Conservation (phyloP, 2,329 filamentous ascomycete species). For the Trichoderma oligosporum region DNA sequence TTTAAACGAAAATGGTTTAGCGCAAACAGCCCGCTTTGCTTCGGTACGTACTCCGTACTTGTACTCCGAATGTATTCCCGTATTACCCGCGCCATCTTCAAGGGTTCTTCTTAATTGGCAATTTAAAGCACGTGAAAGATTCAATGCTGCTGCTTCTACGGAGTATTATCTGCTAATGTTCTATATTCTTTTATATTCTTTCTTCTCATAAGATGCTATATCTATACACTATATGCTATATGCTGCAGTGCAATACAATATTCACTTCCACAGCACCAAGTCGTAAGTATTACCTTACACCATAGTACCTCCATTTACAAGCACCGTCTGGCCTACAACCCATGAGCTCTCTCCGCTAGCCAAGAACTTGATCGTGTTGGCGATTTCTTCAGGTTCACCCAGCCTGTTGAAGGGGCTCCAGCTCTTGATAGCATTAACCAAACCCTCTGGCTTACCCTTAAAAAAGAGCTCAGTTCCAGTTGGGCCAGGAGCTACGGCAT, state of each 20-base stretch:
- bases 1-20: not conserved
- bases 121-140: conserved; percentile 6
- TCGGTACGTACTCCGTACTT: not conserved
- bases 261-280: not conserved
- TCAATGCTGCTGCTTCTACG: not conserved
- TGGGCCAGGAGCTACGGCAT: conserved; percentile 41
- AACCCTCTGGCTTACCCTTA: conserved; percentile 44
- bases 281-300: not conserved
- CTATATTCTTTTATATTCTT: too few species aligned
- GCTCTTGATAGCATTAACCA: conserved; percentile 40
- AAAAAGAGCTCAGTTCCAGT: conserved; percentile 55
- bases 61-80: too few species aligned
- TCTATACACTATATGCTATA: not conserved
- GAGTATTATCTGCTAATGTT: too few species aligned
- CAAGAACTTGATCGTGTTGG: conserved; percentile 23
- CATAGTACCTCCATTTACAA: conserved; percentile 23
- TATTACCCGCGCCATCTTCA: not conserved
- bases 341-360: conserved; percentile 23
- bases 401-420: conserved; percentile 23
- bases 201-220: not conserved
- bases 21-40: not conserved
- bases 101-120: too few species aligned
- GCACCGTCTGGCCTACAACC: conserved; percentile 23
- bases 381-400: conserved; percentile 24
- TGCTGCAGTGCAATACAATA: not conserved